These are phyloP conservation scores for Suhomyces tanzawaensis DNA, from an alignment of 805 yeast genomes.

Conservation along the genomic window DNA sequence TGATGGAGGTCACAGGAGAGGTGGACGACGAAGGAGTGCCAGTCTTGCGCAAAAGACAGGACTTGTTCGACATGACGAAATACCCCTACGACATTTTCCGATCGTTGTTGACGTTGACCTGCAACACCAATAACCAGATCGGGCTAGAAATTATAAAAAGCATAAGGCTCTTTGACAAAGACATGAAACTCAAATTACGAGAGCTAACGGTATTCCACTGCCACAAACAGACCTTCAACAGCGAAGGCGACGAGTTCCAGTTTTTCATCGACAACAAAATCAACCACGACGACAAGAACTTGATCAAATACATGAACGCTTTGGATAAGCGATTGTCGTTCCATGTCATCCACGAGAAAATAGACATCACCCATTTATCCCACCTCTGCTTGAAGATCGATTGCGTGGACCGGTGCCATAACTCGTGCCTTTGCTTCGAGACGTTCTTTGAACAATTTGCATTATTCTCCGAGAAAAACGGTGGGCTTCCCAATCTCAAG, in stretches of 20 bases:
- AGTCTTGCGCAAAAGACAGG: slow-evolving; percentile 2
- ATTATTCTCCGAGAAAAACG: slow-evolving; percentile 16
- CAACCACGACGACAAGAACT: slow-evolving; percentile 4
- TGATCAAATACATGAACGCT: slow-evolving; percentile 11
- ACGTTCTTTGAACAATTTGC: slow-evolving; percentile 28
- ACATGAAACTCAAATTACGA: slow-evolving; percentile 22
- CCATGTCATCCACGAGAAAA: slow-evolving; percentile 18
- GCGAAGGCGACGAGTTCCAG: slow-evolving; percentile 10
- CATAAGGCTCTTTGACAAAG: slow-evolving; percentile 19
- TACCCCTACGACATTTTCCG: background rate
- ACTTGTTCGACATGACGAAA: slow-evolving; percentile 4
- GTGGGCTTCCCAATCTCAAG: slow-evolving; percentile 30
- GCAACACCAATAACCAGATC: slow-evolving; percentile 30
- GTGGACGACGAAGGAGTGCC: background rate
- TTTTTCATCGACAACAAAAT: slow-evolving; percentile 11
- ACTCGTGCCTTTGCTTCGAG: slow-evolving; percentile 26
- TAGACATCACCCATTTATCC: slow-evolving; percentile 21
- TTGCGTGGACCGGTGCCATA: slow-evolving; percentile 24
- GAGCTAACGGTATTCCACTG: slow-evolving; percentile 33
- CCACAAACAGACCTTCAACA: slow-evolving; percentile 22
- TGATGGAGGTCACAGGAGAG: slow-evolving; percentile 13
- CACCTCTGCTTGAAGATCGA: slow-evolving; percentile 29
- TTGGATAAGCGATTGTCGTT: slow-evolving; percentile 23
- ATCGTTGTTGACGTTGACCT: slow-evolving; percentile 26
- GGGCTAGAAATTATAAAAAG: slow-evolving; percentile 28